Percentiles rank a stretch among this genome's conserved stretches.
Conservation (phyloP, 352 stramenopile species). For the Phytophthora colocasiae region DNA sequence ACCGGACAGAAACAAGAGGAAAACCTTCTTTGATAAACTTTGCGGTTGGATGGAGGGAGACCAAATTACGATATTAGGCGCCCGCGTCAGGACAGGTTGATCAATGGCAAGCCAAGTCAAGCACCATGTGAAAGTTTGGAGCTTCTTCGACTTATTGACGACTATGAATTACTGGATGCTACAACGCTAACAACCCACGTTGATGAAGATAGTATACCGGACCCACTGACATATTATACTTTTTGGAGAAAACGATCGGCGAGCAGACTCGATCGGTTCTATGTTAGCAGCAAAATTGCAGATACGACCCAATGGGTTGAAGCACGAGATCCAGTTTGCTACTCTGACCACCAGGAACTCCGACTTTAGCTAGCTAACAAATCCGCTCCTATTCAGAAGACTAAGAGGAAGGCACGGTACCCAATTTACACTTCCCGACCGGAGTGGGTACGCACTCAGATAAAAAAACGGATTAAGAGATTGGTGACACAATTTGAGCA, state of each 20-base stretch:
- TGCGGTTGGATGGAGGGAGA: background rate
- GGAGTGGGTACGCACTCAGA: background rate
- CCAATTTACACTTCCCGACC: background rate
- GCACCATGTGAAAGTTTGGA: background rate
- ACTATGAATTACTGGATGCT: conserved; percentile 2
- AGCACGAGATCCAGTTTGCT: background rate
- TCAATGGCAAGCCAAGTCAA: conserved; percentile 3
- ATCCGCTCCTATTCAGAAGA: background rate
- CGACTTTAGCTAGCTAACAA: background rate
- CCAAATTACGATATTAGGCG: background rate
- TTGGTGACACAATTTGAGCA: background rate
- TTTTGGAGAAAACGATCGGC: conserved; percentile 5
- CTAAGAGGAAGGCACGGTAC: background rate
- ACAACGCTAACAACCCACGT: background rate
- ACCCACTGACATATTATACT: conserved; percentile 5
- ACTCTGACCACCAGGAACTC: conserved; percentile 8
- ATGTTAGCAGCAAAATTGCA: background rate
- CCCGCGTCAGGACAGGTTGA: background rate
- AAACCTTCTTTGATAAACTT: background rate
- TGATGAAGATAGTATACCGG: background rate
- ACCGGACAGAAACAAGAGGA: background rate
- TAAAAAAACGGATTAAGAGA: conserved; percentile 5
- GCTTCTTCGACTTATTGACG: background rate
- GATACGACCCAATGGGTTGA: conserved; percentile 1
- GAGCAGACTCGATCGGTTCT: conserved; percentile 7